A percentile compares a stretch with the other conserved stretches of the same genome.
phyloP scores from a whole-genome alignment of 2,329 filamentous ascomycete species.

The Tolypocladium endophyticum region DNA sequence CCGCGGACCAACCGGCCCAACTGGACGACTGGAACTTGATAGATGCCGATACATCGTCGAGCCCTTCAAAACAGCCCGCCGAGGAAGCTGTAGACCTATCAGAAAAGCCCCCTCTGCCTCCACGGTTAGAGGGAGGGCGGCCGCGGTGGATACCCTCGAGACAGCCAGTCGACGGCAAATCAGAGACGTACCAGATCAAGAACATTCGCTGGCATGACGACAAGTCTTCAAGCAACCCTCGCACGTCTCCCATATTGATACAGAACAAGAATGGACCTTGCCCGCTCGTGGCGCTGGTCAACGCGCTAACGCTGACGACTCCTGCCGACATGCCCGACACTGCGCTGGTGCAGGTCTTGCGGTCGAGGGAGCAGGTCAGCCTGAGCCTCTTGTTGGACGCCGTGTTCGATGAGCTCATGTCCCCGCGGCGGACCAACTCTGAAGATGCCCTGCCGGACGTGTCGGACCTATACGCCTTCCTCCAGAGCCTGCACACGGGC shows the following conservation, averaged over 20 bases:
- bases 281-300: constrained; percentile 84
- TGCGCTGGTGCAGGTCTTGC: constrained; percentile 65
- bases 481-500: constrained; percentile 82
- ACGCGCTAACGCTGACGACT: constrained; percentile 78
- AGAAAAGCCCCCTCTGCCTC: constrained; percentile 26
- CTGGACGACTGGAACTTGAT: constrained; percentile 42
- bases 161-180: constrained; percentile 32
- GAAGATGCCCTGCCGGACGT: constrained; percentile 70
- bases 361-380: constrained; percentile 77
- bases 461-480: constrained; percentile 74
- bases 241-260: constrained; percentile 76
- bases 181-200: constrained; percentile 87
- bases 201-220: constrained; percentile 77
- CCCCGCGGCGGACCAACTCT: constrained; percentile 52
- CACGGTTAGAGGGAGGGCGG: constrained; percentile 17
- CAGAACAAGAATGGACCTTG: constrained; percentile 95
- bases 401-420: constrained; percentile 88
- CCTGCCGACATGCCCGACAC: constrained; percentile 51
- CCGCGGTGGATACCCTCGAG: constrained; percentile 28
- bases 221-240: constrained; percentile 46
- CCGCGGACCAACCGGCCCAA: constrained; percentile 8
- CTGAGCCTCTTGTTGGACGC: constrained; percentile 77
- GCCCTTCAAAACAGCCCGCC: constrained; percentile 3
- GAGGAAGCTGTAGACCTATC: constrained; percentile 5
- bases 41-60: constrained; percentile 27